Base-by-base conservation (phyloP, 495 filamentous ascomycete species). In the Neurospora tetraspora region DNA sequence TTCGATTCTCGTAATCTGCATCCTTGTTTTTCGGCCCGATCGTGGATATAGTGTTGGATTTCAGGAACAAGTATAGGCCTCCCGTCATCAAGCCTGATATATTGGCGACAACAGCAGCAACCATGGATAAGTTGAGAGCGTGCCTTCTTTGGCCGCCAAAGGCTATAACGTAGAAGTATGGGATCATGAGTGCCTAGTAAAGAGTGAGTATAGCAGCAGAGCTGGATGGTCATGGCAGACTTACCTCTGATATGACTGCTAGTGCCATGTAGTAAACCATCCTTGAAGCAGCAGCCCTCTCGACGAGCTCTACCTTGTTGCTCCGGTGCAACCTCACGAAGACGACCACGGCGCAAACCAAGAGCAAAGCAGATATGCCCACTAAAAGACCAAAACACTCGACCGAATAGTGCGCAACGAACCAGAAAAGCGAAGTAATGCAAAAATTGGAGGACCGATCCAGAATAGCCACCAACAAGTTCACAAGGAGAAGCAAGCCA, bases 391-490 rank as follows among this genome's bases (percentile, higher is more conserved):
- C 79, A 59, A 85, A 85, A 68, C 82, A 84, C 5, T 79, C 79
- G 61, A 77, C 72, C 10, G 81, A 78, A 73, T 83, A 86, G 72
- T 81, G 81, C n/a, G 80, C 78, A 38, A 85, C 80, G 69, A 85
- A 85, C 83, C 82, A 86, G 74, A 86, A 86, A 16, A 86, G 81
- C 20, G 84, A 85, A 68, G 81, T 80, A 65, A 84, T 78, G 74
- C 84, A 86, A 45, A 84, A 77, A 53, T 81, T 78, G 14, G 77
- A 76, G 20, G 83, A 77, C 2, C 76, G 80, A 40, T 84, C 78
- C 69, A 84, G 82, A 70, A 79, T 73, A 53, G 83, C 83, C 38
- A 85, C 79, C 39, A 83, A 79, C 69, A 84, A 83, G 72, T 81
- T 85, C 39, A 70, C 75, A 23, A 85, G 73, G 16, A 80, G 70